Percentiles rank a stretch among this genome's conserved stretches.
These are phyloP conservation scores for Xylaria sp. DNA, from an alignment of 495 filamentous ascomycete genomes.

Conservation along the genomic window DNA sequence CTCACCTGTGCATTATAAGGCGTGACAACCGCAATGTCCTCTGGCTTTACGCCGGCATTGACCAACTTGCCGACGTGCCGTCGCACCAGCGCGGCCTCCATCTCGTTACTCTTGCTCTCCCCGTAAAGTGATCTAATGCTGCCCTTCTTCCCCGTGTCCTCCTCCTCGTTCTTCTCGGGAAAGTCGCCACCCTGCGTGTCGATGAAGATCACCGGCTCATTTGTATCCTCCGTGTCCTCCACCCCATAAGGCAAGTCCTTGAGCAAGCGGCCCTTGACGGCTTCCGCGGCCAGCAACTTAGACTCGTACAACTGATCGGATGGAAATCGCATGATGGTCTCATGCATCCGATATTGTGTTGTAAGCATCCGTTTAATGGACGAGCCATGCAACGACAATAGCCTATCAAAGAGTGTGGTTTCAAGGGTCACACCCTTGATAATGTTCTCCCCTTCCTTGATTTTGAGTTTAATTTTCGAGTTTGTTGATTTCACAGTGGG, in stretches of 20 bases:
- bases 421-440: constrained; percentile 69
- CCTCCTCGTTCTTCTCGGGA: constrained; percentile 54
- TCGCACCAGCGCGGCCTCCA: constrained; percentile 83
- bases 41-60: constrained; percentile 75
- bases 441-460: constrained; percentile 41
- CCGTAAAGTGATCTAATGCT: constrained; percentile 60
- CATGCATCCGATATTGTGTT: constrained; percentile 99
- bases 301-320: constrained; percentile 86
- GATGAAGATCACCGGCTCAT: constrained; percentile 87
- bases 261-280: constrained; percentile 76
- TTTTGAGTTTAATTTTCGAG: constrained; percentile 51
- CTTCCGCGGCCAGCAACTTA: constrained; percentile 78
- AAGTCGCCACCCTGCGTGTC: constrained; percentile 97
- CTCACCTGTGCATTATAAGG: constrained; percentile 92
- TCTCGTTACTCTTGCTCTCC: constrained; percentile 93
- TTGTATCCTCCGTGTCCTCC: constrained; percentile 83
- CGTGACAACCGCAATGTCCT: constrained; percentile 92
- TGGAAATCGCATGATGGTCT: constrained; percentile 92
- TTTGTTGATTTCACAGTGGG: constrained; percentile 89
- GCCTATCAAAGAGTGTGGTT: constrained; percentile 87
- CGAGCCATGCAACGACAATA: constrained; percentile 81
- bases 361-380: constrained; percentile 92
- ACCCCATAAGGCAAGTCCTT: constrained; percentile 81
- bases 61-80: constrained; percentile 77
- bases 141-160: constrained; percentile 43